Conservation (phyloP, 2,329 filamentous ascomycete species). For the Cryoendolithus antarcticus region DNA sequence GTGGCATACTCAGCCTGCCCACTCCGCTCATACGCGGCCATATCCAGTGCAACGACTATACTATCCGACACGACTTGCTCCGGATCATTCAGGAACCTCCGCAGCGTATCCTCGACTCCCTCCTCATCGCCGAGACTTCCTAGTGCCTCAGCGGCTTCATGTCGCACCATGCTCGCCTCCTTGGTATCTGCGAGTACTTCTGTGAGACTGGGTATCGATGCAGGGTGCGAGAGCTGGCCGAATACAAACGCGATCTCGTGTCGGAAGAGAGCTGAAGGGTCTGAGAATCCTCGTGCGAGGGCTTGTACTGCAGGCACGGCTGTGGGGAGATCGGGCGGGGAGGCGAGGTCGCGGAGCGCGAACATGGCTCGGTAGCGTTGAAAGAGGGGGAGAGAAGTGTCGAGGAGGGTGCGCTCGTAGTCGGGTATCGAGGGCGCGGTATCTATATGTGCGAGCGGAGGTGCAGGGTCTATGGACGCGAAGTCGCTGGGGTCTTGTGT, state of each 20-base stretch:
- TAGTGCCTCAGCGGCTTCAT: constrained; percentile 92
- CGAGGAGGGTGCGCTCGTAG: constrained; percentile 64
- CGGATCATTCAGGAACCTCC: constrained; percentile 73
- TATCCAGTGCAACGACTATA: constrained; percentile 88
- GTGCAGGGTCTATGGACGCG: constrained; percentile 87
- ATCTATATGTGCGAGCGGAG: constrained; percentile 63
- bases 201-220: constrained; percentile 84
- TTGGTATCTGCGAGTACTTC: constrained; percentile 63
- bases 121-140: constrained; percentile 88
- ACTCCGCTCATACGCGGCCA: constrained; percentile 92
- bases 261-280: constrained; percentile 83
- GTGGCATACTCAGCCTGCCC: constrained; percentile 85
- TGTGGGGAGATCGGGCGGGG: constrained; percentile 79
- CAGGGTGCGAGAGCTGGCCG: constrained; percentile 86
- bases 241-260: constrained; percentile 99
- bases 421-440: constrained; percentile 54
- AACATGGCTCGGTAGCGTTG: constrained; percentile 97
- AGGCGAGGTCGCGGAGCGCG: constrained; percentile 84
- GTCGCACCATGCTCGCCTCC: constrained; percentile 91
- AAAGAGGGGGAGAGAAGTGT: constrained; percentile 71
- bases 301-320: constrained; percentile 78
- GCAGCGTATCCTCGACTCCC: constrained; percentile 77
- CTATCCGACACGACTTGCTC: constrained; percentile 92
- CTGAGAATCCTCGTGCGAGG: constrained; percentile 71
- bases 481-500: constrained; percentile 59